A percentile compares a stretch with the other conserved stretches of the same genome.
phyloP scores from a whole-genome alignment of 768 basidiomycete species.

The Termitomyces sp. region DNA sequence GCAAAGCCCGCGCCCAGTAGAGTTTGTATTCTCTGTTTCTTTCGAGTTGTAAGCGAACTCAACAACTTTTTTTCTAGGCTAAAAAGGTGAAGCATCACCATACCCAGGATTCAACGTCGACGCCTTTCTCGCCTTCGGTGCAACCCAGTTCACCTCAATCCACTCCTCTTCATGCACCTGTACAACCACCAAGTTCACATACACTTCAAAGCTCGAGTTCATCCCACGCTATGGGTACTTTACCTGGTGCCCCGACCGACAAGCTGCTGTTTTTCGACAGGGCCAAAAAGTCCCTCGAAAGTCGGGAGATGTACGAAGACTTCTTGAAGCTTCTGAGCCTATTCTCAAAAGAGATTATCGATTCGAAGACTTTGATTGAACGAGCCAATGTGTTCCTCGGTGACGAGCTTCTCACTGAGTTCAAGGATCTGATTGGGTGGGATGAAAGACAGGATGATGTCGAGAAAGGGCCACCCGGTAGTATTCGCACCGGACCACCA shows the following conservation, averaged over 20 bases:
- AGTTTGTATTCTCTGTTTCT: constrained; percentile 29
- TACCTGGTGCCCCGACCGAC: constrained; percentile 46
- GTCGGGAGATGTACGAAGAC: constrained; percentile 81
- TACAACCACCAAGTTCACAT: constrained; percentile 17
- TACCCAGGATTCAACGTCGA: constrained; percentile 53
- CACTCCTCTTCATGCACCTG: constrained; percentile 24
- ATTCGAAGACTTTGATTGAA: constrained; percentile 77
- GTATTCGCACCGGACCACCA: constrained; percentile 71
- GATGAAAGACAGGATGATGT: constrained; percentile 60
- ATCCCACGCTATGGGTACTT: constrained; percentile 27
- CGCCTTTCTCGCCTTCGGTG: constrained; percentile 48
- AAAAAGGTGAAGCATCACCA: constrained; percentile 67
- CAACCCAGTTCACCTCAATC: constrained; percentile 41
- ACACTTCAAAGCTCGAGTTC: constrained; percentile 20
- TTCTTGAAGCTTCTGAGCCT: constrained; percentile 91
- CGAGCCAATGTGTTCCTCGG: constrained; percentile 80
- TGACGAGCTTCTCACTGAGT: constrained; percentile 76
- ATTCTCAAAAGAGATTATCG: constrained; percentile 90
- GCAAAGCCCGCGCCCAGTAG: constrained; percentile 46
- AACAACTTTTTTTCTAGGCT: constrained; percentile 29
- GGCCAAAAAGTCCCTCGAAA: constrained; percentile 77
- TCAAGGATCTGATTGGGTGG: constrained; percentile 83
- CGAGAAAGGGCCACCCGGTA: constrained; percentile 74
- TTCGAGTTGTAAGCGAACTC: background rate
- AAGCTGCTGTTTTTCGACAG: constrained; percentile 94